Base-by-base conservation (phyloP, 2,329 filamentous ascomycete genomes). In the Didymella glomerata region DNA sequence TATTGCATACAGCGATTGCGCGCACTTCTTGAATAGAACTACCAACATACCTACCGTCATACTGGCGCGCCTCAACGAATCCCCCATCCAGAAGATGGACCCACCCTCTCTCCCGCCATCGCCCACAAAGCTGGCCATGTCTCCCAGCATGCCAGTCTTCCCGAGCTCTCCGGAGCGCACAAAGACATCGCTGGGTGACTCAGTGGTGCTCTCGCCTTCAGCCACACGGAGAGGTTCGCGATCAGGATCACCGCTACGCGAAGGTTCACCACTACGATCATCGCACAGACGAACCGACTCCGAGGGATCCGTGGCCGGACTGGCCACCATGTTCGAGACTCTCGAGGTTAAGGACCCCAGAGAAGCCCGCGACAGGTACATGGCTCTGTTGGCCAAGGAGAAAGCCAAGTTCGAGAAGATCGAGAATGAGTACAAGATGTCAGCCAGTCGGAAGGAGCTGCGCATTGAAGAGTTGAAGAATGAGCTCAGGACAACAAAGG, bases 271-370 rank as follows among this genome's bases (percentile, higher is more conserved):
- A 30, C 46, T 68, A 34, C 65, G 65, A 55, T 65, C 65, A 50
- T 65, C 65, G 45, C 74, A 76, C 57, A 61, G 69, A 20, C 69
- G 77, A 30, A 78, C 72, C 58, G 74, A 75, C 61, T 78, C 75
- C 20, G 74, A 77, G 40, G 67, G 74, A 20, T 74, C 73, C 27
- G 77, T 78, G 16, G 74, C 74, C 38, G 79, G 79, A 40, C 77
- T 83, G 70, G 89, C 91, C 62, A 87, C 86, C 70, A 89, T 90
- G 76, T 91, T 92, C 77, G 90, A 92, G 79, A 85, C 82, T 57
- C 81, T 92, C 34, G 84, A 88, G 57, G 78, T 83, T 57, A 79
- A 80, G 69, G 81, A 83, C 68, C 75, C 76, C 54, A 77, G 80
- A 48, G 79, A 82, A 65, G 73, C 76, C 61, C 76, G 77, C 53